Base-by-base conservation (phyloP, 2,329 filamentous ascomycete genomes). In the Cladosporium colombiae region DNA sequence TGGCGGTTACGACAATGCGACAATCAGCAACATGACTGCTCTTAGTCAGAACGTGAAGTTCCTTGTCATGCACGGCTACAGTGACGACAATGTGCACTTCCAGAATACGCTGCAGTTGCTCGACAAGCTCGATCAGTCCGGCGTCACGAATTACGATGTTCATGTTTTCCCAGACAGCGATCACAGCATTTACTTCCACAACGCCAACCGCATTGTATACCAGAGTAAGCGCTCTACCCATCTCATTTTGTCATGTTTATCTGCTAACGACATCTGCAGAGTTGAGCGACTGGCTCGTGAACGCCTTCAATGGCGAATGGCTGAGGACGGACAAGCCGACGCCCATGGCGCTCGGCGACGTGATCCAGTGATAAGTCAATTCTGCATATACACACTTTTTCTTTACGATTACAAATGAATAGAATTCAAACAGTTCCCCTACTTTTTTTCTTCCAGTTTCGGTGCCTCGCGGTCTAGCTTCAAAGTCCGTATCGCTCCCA, bases 261-360 rank as follows among this genome's bases (percentile, higher is more conserved):
- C n/a, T 59, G 55, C 72, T 73, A 62, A 73, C 62, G 37, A 25
- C 3, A 46, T 1, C 25, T 23, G 23, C 65, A 93, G 91, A 92
- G 80, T 78, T 97, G 35, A 88, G 84, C 66, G 93, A 91, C 76
- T 99, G 94, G 94, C 87, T 99, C 64, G 86, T 97, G 75, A 98
- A 97, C 76, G 95, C 95, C 1, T 99, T 99, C 77, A 98, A 98
- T 72, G 95, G 95, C 61, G 93, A 97, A 78, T 98, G 94, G 92
- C 82, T 94, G 59, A 81, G 82, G 57, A 86, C 84, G 21, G 79
- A 82, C 18, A 76, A 85, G 62, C 84, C 86, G 0, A 78, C 78
- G 31, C 87, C 87, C 13, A 75, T 71, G 55, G 21, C 64, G 49
- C 57, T 66, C 27, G 64, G 61, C 10, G 61, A 62, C 16, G 46